Base-by-base conservation (phyloP, 805 yeast genomes). In the Myxozyma melibiosi region DNA sequence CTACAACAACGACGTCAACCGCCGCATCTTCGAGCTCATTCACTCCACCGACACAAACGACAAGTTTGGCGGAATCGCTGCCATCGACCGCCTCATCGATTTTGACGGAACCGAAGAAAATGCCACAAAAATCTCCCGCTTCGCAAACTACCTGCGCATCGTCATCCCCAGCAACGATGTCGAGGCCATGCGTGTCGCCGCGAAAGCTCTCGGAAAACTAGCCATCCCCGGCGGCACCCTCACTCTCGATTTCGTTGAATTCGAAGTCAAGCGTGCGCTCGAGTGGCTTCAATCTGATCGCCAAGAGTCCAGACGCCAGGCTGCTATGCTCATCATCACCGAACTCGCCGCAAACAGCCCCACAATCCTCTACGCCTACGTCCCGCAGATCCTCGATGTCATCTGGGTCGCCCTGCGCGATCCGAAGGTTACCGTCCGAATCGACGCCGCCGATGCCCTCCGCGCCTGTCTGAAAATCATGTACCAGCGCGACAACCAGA, bases 231-330 rank as follows among this genome's bases (percentile, higher is more conserved):
- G 96, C 27, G 94, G 96, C 0, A 84, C 95, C 1, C 73, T 90
- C 52, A 89, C 96, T 0, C 90, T 95, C 0, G 97, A 90, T 49
- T 86, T 92, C 70, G 97, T 94, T 27, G 97, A 92, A 61, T 87
- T 83, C 66, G 97, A 92, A 70, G 94, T 94, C 7, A 88, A 86
- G 67, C 79, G 88, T 47, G 89, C 96, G 38, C 78, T 92, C 49
- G 99, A 94, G 71, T 86, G 97, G 92, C 79, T 92, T 24, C 88
- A 89, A 33, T 79, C 86, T n/a, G 96, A 90, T 61, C 85, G 89
- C 63, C 90, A 86, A 66, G 63, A 56, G 42, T 64, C 68, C 33
- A 81, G 95, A 66, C 83, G 94, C 62, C 97, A 92, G 68, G 97
- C 97, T 0, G 96, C 97, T 0, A 84, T 90, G 37, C 76, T 92